Evolutionary conservation across 2,329 filamentous ascomycete species (phyloP), one percentile per base, ranked within the genome.

Genomic region (Immersiporthe knoxdaviesiana): DNA sequence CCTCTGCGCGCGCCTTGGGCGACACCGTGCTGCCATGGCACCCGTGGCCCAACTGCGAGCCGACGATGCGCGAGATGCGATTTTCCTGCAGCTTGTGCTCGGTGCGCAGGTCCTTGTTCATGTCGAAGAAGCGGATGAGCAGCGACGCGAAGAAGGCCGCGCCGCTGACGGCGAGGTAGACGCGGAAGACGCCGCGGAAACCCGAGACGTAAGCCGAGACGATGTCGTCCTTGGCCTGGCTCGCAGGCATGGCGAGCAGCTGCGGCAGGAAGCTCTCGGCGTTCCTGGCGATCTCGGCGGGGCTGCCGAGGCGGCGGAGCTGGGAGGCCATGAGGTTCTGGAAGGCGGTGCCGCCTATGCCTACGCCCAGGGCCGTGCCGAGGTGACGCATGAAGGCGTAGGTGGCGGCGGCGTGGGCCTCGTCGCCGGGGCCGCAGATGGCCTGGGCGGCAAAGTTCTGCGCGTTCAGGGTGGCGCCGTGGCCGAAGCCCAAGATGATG

Each of bases 161-260:
- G 0, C 77, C 84, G 1, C 82, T 80, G 47, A 89, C 79, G 0
- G 78, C 87, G 39, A 84, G 81, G 75, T 86, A 82, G 41, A 87
- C 81, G 47, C 83, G 81, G 81, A 84, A 88, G 24, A 89, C 83
- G 59, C 83, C 83, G 68, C 79, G 81, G 73, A 89, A 75, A 58
- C 84, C 84, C 72, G 85, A 83, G 2, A 83, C 84, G 74, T 89
- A 89, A 14, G 83, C 82, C 65, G 61, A 50, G 47, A 56, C n/a
- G 41, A 70, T 72, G 58, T 24, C 32, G 8, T 37, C 60, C 68
- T 65, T 68, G 16, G 63, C 37, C 30, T 74, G 73, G 2, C 47
- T 37, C 1, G 72, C 71, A 0, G 71, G 67, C 73, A 77, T 74
- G 4, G 50, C 54, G 6, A 66, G 56, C 70, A 77, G 72, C 30